Conservation (phyloP, 495 filamentous ascomycete species). For the Aspergillus homomorphus region DNA sequence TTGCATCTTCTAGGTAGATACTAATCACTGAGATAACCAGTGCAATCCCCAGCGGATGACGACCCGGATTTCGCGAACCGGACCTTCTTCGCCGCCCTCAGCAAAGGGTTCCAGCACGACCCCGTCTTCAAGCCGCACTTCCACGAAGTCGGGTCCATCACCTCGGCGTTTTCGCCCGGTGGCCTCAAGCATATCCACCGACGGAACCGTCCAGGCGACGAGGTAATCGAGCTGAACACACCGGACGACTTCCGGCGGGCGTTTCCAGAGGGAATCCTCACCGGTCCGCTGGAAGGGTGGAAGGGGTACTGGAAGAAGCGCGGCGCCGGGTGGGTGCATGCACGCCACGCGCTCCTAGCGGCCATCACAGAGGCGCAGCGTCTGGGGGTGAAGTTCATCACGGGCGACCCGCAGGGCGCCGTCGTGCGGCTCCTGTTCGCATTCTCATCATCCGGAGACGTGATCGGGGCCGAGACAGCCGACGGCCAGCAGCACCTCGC, state of each 20-base stretch:
- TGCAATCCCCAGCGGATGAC: neutral
- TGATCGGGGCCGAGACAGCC: conserved; percentile 35
- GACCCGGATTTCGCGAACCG: conserved; percentile 9
- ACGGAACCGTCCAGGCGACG: conserved; percentile 30
- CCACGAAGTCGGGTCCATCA: conserved; percentile 47
- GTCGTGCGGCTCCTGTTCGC: conserved; percentile 33
- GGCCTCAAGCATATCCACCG: conserved; percentile 18
- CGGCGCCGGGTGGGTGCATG: conserved; percentile 53
- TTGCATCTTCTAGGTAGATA: no score
- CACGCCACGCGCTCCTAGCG: conserved; percentile 42
- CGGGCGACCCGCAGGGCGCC: conserved; percentile 33
- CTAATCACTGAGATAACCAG: neutral
- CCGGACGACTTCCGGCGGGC: conserved; percentile 49
- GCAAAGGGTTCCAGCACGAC: conserved; percentile 45
- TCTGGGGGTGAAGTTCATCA: conserved; percentile 45
- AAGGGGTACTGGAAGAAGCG: conserved; percentile 43
- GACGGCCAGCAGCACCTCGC: conserved; percentile 35
- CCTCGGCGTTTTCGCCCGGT: conserved; percentile 36
- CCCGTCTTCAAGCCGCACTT: conserved; percentile 47
- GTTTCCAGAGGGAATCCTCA: conserved; percentile 45
- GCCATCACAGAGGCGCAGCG: conserved; percentile 40
- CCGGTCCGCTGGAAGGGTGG: conserved; percentile 49
- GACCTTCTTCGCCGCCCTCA: conserved; percentile 22
- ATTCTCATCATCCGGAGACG: conserved; percentile 18
- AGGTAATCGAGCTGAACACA: conserved; percentile 25